Evolutionary conservation across 345 rosid genomes (phyloP), one percentile per base, ranked within the genome.

Genomic region (Schrenkiella parvula): DNA sequence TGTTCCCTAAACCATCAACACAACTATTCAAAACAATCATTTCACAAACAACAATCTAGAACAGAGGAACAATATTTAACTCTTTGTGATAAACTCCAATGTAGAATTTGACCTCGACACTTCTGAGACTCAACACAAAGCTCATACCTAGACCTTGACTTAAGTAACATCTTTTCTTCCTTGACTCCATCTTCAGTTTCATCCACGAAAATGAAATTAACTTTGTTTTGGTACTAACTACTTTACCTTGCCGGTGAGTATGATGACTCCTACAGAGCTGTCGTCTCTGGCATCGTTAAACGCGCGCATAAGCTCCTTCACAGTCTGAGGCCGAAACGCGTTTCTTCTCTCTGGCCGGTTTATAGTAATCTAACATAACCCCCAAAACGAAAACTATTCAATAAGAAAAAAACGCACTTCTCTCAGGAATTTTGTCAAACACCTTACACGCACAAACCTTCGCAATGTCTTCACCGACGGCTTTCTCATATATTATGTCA

Each of bases 261-360:
- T 84, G 72, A 95, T 80, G 63, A 89, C 97, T 66, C 97, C 99
- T 5, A 88, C 32, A 1, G 92, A 84, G 71, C 80, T 68, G 34
- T 89, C 99, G 26, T 89, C 88, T 66, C 99, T 95, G 3, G 97
- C 95, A 72, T 95, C 93, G 18, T 79, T 67, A 78, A 95, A 89
- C 13, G 97, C 90, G 0, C 86, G 82, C 70, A 84, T 88, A 70
- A 91, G 80, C 87, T 87, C 96, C 81, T 89, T 89, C 47, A 87
- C 46, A 6, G 99, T 95, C 66, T 58, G 87, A 4, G 97, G 89
- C 61, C 96, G 61, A 38, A 91, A 91, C 21, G 96, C 95, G 77
- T 89, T 91, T 74, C 95, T 85, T 63, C 81, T 85, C 78, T 88
- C 90, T 15, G 95, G 97, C 68, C 98, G 76, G 58, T 93, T 86